Evolutionary conservation across 139 green algal species (phyloP), one percentile per base, ranked within the genome.

Genomic region (Gonium pectorale): DNA sequence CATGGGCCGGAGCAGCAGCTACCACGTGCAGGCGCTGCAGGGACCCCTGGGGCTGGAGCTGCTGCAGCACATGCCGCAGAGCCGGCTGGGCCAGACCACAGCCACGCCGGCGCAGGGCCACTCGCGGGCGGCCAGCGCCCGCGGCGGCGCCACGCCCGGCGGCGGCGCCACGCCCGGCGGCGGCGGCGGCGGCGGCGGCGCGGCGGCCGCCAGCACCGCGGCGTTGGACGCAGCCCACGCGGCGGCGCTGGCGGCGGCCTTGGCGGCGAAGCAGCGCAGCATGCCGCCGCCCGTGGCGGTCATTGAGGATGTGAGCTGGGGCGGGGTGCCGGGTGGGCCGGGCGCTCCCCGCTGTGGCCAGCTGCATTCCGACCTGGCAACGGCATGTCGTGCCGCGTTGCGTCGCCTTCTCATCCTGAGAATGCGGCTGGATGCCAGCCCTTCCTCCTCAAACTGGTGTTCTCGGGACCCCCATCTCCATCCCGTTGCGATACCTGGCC

Each of bases 31-130:
- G 68, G 27, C 7, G 40, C 68, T 4, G n/a, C n/a, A n/a, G n/a
- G n/a, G n/a, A n/a, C n/a, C n/a, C n/a, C n/a, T n/a, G n/a, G n/a
- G n/a, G n/a, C n/a, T n/a, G n/a, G 68, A 77, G 68, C 43, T 77
- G 68, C 68, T 77, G 27, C 68, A 77, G 27, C 68, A 60, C 9
- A 8, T n/a, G n/a, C n/a, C 43, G 15, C 41, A 77, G 27, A 77
- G 68, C 43, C 68, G 68, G 22, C 43, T 77, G 68, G 68, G 68
- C n/a, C 17, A n/a, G n/a, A n/a, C n/a, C n/a, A n/a, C n/a, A n/a
- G n/a, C n/a, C n/a, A n/a, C n/a, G n/a, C n/a, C n/a, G n/a, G n/a
- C n/a, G n/a, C n/a, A 29, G 6, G 19, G 15, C 19, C 56, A 33
- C 19, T 64, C 56, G 17, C 56, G 56, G 17, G 56, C 24, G 9